phyloP scores from a whole-genome alignment of 176 grass and related monocot species.

The Rhynchospora breviuscula region DNA sequence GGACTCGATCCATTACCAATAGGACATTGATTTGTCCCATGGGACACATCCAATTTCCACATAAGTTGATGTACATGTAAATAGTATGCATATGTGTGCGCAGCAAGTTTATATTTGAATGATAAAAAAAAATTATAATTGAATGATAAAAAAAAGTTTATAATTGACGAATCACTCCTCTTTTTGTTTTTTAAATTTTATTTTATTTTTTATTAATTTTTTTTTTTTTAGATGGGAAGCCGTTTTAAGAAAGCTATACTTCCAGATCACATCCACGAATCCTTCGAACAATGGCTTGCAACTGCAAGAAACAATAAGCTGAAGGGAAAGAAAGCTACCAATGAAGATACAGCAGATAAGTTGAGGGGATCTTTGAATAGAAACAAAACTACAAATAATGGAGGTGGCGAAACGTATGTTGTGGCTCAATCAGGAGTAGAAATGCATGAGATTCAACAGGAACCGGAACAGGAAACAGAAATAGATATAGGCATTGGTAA shows the following conservation, averaged over 20 bases:
- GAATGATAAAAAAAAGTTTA: too few species aligned
- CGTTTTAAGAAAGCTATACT: constrained; percentile 72
- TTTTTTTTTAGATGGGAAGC: constrained; percentile 59
- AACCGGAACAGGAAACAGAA: neutral
- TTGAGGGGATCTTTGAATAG: neutral
- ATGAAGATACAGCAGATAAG: neutral
- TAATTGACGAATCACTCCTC: neutral
- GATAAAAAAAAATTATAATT: too few species aligned
- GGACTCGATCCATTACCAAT: neutral
- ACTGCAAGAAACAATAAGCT: constrained; percentile 15
- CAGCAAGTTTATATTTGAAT: too few species aligned
- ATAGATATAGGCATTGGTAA: constrained; percentile 7
- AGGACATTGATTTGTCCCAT: neutral
- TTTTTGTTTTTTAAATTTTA: neutral
- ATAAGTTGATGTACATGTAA: neutral
- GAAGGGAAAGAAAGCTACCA: neutral
- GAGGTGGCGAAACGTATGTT: neutral
- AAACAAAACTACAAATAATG: constrained; percentile 5
- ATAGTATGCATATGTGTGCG: too few species aligned
- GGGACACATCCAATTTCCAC: neutral
- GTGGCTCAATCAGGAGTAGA: neutral
- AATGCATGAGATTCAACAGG: constrained; percentile 3
- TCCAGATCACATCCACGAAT: constrained; percentile 41
- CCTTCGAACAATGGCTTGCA: constrained; percentile 42
- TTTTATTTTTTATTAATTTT: neutral